These are phyloP conservation scores for Nothopassalora personata DNA, from an alignment of 2,329 filamentous ascomycete species.

Conservation along the genomic window DNA sequence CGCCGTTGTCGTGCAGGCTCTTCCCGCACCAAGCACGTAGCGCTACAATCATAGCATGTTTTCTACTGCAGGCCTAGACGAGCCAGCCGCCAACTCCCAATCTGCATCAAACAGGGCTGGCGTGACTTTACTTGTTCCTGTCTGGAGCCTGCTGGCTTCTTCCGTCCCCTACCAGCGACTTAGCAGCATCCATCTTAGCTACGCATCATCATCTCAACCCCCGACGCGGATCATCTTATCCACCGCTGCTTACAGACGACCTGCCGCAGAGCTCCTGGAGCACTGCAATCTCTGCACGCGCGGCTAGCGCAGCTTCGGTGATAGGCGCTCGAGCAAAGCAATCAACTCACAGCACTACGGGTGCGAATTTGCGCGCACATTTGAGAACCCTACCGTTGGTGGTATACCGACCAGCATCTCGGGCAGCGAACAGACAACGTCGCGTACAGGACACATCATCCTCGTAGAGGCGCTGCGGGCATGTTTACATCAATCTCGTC, in stretches of 20 bases:
- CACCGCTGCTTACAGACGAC: neutral
- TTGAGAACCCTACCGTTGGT: neutral
- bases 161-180: neutral
- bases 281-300: constrained; percentile 8
- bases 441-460: constrained; percentile 5
- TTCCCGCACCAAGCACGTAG: constrained; percentile 3
- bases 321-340: constrained; percentile 12
- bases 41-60: neutral
- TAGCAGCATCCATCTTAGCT: neutral
- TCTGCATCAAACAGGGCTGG: neutral
- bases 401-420: constrained; percentile 1
- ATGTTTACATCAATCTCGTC: constrained; percentile 7
- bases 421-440: neutral
- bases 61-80: neutral
- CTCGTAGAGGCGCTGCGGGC: constrained; percentile 1
- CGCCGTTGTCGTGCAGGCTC: neutral
- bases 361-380: constrained; percentile 7
- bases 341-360: neutral
- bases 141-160: neutral
- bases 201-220: constrained; percentile 1
- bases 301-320: constrained; percentile 13
- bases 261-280: constrained; percentile 8
- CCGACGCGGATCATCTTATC: neutral
- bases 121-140: constrained; percentile 8
- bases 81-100: constrained; percentile 1